Conservation (phyloP, 352 stramenopile species). For the Thalassiosira oceanica region DNA sequence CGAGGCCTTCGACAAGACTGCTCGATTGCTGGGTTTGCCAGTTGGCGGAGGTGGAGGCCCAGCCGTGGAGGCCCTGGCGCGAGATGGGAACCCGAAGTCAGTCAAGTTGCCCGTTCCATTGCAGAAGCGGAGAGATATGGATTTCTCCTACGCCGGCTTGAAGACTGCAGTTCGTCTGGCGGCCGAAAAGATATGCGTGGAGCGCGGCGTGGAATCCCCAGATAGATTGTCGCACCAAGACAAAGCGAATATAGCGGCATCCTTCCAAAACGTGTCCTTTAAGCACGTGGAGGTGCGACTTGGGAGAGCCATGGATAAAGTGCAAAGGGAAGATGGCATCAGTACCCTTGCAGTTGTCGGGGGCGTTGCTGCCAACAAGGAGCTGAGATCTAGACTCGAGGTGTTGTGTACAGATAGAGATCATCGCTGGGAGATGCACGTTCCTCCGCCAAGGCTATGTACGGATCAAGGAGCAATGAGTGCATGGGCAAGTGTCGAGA, state of each 20-base stretch:
- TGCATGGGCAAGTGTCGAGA: conserved; percentile 90
- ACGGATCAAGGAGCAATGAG: conserved; percentile 94
- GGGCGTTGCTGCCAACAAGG: conserved; percentile 95
- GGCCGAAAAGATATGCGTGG: conserved; percentile 67
- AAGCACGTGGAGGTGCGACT: conserved; percentile 88
- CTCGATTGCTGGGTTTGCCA: conserved; percentile 89
- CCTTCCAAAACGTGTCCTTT: conserved; percentile 91
- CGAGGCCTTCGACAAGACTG: conserved; percentile 98
- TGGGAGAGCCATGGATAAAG: conserved; percentile 84
- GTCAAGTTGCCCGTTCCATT: conserved; percentile 89
- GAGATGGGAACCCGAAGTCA: conserved; percentile 86
- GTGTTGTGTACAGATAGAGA: conserved; percentile 55
- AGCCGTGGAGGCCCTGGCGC: conserved; percentile 91
- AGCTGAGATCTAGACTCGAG: conserved; percentile 87
- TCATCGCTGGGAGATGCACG: conserved; percentile 74
- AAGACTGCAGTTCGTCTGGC: conserved; percentile 90
- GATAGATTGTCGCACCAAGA: conserved; percentile 56
- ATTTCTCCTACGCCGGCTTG: conserved; percentile 97
- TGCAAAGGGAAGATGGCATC: conserved; percentile 80
- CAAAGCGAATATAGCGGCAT: conserved; percentile 88
- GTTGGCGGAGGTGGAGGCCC: conserved; percentile 87
- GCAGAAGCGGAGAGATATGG: conserved; percentile 86
- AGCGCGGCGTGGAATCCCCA: conserved; percentile 47
- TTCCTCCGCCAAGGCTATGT: conserved; percentile 88
- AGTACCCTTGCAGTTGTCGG: conserved; percentile 93